A percentile compares a stretch with the other conserved stretches of the same genome.
Evolutionary conservation across 202 grass and related monocot species (phyloP).

Genomic region (Hordeum pubiflorum): DNA sequence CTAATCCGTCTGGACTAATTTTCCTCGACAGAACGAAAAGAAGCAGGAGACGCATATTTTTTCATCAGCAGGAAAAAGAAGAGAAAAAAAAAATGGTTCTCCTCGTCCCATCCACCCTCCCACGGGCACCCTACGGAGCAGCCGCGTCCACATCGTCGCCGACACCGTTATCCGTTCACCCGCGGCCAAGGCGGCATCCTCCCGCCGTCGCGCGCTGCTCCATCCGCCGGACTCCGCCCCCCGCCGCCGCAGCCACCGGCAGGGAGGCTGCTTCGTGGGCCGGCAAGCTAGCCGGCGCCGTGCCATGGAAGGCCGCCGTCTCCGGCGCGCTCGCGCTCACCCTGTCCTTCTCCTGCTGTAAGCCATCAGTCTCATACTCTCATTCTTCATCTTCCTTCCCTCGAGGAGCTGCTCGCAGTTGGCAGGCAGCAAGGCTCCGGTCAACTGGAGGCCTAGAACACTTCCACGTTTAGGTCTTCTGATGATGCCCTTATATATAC

Average conservation of each 20-base stretch:
- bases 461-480: background rate
- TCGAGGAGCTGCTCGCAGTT: background rate
- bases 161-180: slow-evolving; percentile 4
- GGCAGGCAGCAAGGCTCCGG: too few relatives aligned
- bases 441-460: background rate
- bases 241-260: background rate
- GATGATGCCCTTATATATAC: background rate
- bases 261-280: background rate
- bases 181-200: background rate
- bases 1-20: background rate
- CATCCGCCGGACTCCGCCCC: background rate
- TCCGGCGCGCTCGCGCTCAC: slow-evolving; percentile 17
- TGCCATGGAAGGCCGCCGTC: slow-evolving; percentile 31
- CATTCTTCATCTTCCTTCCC: background rate
- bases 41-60: background rate
- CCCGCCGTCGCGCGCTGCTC: background rate
- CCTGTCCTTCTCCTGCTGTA: slow-evolving; percentile 33
- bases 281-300: background rate
- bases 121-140: background rate
- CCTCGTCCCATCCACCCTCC: background rate
- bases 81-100: background rate
- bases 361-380: background rate
- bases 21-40: background rate
- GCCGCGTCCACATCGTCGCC: slow-evolving; percentile 8
- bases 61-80: background rate